Evolutionary conservation across 192 early-diverging fungal species (phyloP), one percentile per base, ranked within the genome.

Genomic region (Chytriomyces hyalinus): DNA sequence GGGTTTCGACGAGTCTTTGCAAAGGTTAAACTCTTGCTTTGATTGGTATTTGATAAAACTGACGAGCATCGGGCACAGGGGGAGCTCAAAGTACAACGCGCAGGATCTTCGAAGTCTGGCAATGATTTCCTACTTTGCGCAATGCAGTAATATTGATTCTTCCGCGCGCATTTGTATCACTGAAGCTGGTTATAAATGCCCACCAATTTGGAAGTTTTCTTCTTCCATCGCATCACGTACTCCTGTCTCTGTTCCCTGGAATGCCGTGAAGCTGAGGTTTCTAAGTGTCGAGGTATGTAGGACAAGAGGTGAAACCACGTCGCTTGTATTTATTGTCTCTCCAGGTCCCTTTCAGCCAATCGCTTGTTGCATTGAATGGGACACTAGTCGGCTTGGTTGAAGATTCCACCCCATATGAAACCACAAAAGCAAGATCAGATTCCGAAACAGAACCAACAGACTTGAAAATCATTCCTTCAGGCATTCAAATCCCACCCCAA

Each of bases 341-440:
- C 8, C 11, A 96, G 28, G 86, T 99, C 4, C 91, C 93, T 7
- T 81, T 85, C 2, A 92, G 91, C 73, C 94, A 99, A 79, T 70
- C 93, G 3, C 80, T 95, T 36, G 88, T 92, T 72, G 92, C 93
- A 0, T 83, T 97, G 24, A 99, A 97, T 81, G 96, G 94, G 2
- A 87, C 86, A 43, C 49, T 98, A 5, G 95, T 98, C 0, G 95
- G 88, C 0, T 82, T 98, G 5, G 87, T 96, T 7, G 88, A 70
- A 9, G 86, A 87, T 63, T 46, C 62, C 20, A 13, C 49, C 11
- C 11, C 24, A 15, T 65, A 65, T 22, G 48, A 20, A 11, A 15
- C 28, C 51, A 4, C 61, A 4, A 22, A 50, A 15, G 68, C 11
- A 49, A 49, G 3, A 61, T 22, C 13, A 65, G 24, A 22, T 3